Base-by-base conservation (phyloP, 2,329 filamentous ascomycete species). In the Neonectria neomacrospora region DNA sequence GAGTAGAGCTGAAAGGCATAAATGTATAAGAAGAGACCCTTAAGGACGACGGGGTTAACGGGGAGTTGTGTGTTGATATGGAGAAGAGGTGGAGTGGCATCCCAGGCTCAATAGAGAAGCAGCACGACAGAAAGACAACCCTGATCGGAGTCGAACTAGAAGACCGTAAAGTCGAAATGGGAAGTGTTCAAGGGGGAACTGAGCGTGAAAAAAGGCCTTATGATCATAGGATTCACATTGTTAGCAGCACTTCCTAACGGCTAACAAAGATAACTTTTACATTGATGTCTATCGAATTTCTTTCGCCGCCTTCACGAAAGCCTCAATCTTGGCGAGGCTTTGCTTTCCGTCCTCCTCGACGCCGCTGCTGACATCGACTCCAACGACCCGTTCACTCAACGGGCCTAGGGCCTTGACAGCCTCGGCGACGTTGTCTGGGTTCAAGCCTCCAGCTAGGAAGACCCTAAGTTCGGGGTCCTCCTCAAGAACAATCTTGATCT, bases 311-410 rank as follows among this genome's bases (percentile, higher is more conserved):
- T 87, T 86, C 42, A 98, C 83, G 78, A 99, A 99, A 4, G 86
- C 87, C 67, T 83, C 82, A 70, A 99, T 98, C 81, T 91, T 96
- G 18, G 88, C 86, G 61, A 95, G 73, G 77, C 90, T 91, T 79
- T 99, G 96, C 75, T 88, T 83, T 2, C 94, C 95, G 70, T 91
- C 86, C 37, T 88, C 89, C 79, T 98, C 96, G 2, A 99, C 94
- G 0, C 96, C 96, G 74, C 93, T 97, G 78, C 94, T 97, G 20
- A 97, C 93, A 81, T 99, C 96, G 3, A 99, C 91, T 2, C 91
- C 94, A 34, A 94, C 81, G 12, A 97, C 87, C 63, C 90, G 87
- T 10, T 82, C 82, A 26, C 83, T 82, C 10, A 87, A 76, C 7
- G 85, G 81, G 0, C 89, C 90, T 16, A 95, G 80, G 14, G 85